phyloP scores from a whole-genome alignment of 2,329 filamentous ascomycete species.

The Trichoderma endophyticum region DNA sequence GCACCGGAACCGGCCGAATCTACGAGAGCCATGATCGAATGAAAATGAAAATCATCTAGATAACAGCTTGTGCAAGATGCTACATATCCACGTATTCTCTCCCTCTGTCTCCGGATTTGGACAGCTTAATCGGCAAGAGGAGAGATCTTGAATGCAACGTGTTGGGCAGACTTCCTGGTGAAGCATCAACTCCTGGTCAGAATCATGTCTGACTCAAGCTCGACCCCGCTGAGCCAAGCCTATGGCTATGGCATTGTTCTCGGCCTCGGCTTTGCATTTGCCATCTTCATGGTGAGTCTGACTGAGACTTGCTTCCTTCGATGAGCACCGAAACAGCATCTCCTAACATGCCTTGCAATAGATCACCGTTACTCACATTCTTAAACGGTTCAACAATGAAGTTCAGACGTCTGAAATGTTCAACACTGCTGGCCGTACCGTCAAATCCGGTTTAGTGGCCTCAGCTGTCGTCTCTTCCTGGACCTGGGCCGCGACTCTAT shows the following conservation, averaged over 20 bases:
- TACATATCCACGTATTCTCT: not conserved
- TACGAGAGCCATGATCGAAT: not conserved
- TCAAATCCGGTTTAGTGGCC: slow-evolving; percentile 84
- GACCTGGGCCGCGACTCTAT: slow-evolving; percentile 85
- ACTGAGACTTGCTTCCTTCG: not conserved
- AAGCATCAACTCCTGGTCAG: not conserved
- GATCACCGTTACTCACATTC: slow-evolving; percentile 67
- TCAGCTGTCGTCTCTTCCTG: slow-evolving; percentile 89
- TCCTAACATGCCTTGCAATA: slow-evolving; percentile 9
- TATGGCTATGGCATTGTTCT: slow-evolving; percentile 77
- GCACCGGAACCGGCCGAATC: not conserved
- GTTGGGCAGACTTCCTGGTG: not conserved
- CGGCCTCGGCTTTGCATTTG: slow-evolving; percentile 70
- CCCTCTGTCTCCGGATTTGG: not conserved
- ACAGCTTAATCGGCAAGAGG: not conserved
- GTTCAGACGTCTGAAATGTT: slow-evolving; percentile 92
- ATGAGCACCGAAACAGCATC: not conserved
- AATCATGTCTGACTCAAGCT: slow-evolving; percentile 6
- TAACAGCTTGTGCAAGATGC: not conserved
- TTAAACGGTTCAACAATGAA: slow-evolving; percentile 62
- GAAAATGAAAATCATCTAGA: not conserved
- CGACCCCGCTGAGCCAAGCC: slow-evolving; percentile 51
- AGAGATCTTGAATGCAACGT: not conserved
- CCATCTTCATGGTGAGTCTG: slow-evolving; percentile 59
- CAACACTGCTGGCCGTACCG: slow-evolving; percentile 79